A percentile compares a stretch with the other conserved stretches of the same genome.
These are phyloP conservation scores for Platanus orientalis DNA, from an alignment of 164 flowering plant species.

Conservation along the genomic window DNA sequence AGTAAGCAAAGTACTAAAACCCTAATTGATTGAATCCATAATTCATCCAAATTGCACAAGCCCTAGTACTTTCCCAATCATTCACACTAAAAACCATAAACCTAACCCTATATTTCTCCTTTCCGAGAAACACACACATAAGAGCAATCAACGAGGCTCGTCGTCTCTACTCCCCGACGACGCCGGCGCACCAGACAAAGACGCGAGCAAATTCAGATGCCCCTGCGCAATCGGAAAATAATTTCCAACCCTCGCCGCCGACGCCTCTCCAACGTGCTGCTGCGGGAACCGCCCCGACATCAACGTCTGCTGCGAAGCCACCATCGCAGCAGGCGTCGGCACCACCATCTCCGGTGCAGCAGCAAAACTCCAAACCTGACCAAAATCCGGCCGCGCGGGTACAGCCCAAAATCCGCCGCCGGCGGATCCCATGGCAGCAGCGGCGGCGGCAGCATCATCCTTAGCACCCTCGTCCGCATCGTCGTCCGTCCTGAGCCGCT, in stretches of 20 bases:
- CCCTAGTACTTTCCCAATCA: neutral
- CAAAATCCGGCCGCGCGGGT: neutral
- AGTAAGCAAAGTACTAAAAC: neutral
- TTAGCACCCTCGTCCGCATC: neutral
- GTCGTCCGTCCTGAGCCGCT: neutral
- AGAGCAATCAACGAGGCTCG: slow-evolving; percentile 1
- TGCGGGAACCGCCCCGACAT: neutral
- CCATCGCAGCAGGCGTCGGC: neutral
- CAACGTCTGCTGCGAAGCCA: neutral
- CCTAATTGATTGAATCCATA: neutral
- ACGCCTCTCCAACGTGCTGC: neutral
- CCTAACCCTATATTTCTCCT: neutral
- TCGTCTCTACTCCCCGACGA: slow-evolving; percentile 1
- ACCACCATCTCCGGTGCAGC: neutral
- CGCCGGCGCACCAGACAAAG: neutral
- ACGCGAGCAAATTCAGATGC: neutral
- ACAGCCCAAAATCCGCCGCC: neutral
- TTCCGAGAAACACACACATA: neutral
- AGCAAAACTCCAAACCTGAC: neutral
- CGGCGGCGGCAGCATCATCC: neutral
- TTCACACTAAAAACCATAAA: neutral
- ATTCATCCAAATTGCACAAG: neutral
- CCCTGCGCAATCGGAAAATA: slow-evolving; percentile 3
- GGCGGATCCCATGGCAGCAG: neutral
- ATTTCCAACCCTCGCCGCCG: slow-evolving; percentile 1